A percentile compares a stretch with the other conserved stretches of the same genome.
phyloP scores from a whole-genome alignment of 2,329 filamentous ascomycete genomes.

The Colletotrichum orchidophilum region DNA sequence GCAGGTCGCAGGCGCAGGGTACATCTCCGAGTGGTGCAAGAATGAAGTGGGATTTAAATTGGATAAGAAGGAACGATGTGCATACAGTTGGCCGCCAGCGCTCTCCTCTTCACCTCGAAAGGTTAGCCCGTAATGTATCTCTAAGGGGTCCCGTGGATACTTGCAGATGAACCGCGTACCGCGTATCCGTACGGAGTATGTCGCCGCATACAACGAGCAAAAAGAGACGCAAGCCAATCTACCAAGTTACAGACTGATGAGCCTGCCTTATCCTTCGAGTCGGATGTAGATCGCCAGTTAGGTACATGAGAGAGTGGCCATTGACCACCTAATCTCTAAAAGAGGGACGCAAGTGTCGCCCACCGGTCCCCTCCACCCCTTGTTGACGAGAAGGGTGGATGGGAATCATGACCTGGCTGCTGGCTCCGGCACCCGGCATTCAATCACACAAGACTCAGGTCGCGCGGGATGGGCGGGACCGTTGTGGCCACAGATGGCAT shows the following conservation, averaged over 20 bases:
- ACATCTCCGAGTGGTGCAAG: neutral
- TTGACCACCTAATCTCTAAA: slow-evolving; percentile 7
- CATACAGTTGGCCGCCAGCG: neutral
- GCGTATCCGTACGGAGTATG: no score
- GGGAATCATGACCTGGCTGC: neutral
- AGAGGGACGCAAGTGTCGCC: slow-evolving; percentile 2
- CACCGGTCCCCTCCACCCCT: neutral
- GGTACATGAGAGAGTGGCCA: neutral
- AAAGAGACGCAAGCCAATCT: neutral
- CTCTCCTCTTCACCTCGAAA: neutral
- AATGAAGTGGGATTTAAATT: neutral
- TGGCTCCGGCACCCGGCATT: slow-evolving; percentile 15
- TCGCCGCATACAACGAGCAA: neutral
- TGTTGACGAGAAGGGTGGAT: neutral
- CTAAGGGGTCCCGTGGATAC: neutral
- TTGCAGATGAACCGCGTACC: neutral
- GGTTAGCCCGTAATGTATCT: neutral
- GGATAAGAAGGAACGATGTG: neutral
- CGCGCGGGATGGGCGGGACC: neutral
- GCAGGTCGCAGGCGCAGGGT: neutral
- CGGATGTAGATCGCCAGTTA: slow-evolving; percentile 3
- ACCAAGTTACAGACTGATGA: neutral
- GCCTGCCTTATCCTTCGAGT: neutral
- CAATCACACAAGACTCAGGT: slow-evolving; percentile 6
- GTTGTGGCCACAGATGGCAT: neutral